These are phyloP conservation scores for Wallacemonas sp. DNA, from an alignment of 208 protist genomes.

Conservation along the genomic window DNA sequence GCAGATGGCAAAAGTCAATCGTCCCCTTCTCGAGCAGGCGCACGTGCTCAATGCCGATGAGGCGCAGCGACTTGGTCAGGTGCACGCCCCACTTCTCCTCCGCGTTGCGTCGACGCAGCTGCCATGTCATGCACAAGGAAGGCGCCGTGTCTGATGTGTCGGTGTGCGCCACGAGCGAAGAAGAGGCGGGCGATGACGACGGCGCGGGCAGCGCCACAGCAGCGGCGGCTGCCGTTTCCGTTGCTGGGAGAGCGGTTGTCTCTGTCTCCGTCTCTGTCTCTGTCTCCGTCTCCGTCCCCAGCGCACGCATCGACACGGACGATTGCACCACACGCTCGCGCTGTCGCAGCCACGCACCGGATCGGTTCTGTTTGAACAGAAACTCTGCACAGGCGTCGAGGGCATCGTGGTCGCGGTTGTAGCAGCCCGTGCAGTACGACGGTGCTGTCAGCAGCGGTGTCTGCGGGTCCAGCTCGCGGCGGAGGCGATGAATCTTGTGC, in stretches of 20 bases:
- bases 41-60: constrained; percentile 58
- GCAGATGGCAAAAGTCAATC: too few relatives aligned
- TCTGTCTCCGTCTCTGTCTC: constrained; percentile 6
- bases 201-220: too few relatives aligned
- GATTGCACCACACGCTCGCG: constrained; percentile 17
- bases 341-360: constrained; percentile 21
- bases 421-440: constrained; percentile 75
- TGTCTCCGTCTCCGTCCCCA: constrained; percentile 7
- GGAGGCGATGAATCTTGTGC: constrained; percentile 87
- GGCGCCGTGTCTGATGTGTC: background rate
- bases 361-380: constrained; percentile 53
- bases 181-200: too few relatives aligned
- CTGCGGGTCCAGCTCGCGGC: constrained; percentile 77
- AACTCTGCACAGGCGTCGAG: constrained; percentile 79
- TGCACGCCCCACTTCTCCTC: constrained; percentile 72
- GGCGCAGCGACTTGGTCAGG: constrained; percentile 47
- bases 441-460: constrained; percentile 59
- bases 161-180: too few relatives aligned
- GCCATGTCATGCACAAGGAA: constrained; percentile 36
- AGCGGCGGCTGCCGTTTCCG: too few relatives aligned
- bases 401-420: constrained; percentile 68
- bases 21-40: constrained; percentile 19
- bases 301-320: too few relatives aligned
- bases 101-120: constrained; percentile 46
- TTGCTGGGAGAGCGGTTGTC: background rate